Base-by-base conservation (phyloP, 108 stramenopile genomes). In the Nitzschia palea region DNA sequence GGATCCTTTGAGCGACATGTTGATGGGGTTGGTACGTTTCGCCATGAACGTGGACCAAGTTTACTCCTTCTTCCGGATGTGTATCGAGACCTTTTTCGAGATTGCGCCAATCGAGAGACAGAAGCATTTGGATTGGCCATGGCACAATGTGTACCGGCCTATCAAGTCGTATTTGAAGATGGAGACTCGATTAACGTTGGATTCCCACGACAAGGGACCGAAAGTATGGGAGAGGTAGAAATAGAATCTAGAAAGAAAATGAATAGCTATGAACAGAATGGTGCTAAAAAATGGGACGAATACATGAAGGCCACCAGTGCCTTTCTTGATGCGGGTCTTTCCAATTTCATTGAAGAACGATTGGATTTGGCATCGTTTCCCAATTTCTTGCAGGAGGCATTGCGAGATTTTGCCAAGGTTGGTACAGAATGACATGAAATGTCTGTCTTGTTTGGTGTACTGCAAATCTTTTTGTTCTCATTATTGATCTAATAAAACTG, bases 91-190 rank as follows among this genome's bases (percentile, higher is more conserved):
- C 43, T 93, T 2, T 93, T 93, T 70, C 48, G 40, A 10, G 86
- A 89, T 55, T 80, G 80, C 54, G 37, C 61, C 26, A 44, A 20
- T 5, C 50, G 23, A 0, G 14, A 42, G 18, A 82, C 87, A 3
- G 37, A 67, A 58, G 74, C 66, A 20, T 90, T 69, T 72, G 91
- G 91, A 6, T 44, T 93, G n/a, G 44, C 67, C 29, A 86, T 88
- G 74, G 70, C 54, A 40, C 85, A 73, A 55, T 93, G 91, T 60
- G 52, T 68, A 26, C 91, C 91, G 0, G 91, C 91, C 29, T 93
- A 93, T 59, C 87, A 85, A 63, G 87, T 89, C 4, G 80, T 93
- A 2, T 93, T 93, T 74, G 87, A 89, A 14, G 91, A 93, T 70
- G 91, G 88, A 0, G 81, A 83, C 40, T 22, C 62, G 15, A 66